Evolutionary conservation across 2,329 filamentous ascomycete genomes (phyloP).

Genomic region (Botrytis squamosa): DNA sequence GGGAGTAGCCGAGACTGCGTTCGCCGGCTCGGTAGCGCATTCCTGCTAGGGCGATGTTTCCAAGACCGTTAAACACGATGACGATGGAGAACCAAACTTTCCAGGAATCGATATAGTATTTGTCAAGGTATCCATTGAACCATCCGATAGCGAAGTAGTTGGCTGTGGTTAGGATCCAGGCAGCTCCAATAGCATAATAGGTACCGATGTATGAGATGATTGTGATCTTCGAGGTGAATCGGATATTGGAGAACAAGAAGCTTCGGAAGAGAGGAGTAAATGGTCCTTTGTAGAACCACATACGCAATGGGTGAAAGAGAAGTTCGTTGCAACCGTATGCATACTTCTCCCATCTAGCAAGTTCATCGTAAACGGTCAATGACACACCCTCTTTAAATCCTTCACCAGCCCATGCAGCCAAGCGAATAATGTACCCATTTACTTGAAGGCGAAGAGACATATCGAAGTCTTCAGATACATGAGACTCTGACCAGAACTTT

Average conservation of each 20-base stretch:
- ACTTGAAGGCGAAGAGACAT: conserved; percentile 77
- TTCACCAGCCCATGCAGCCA: conserved; percentile 71
- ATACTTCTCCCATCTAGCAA: conserved; percentile 84
- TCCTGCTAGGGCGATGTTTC: conserved; percentile 68
- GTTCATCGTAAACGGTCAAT: conserved; percentile 79
- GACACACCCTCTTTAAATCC: conserved; percentile 83
- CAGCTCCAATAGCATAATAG: conserved; percentile 75
- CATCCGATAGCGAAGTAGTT: conserved; percentile 78
- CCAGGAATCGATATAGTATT: conserved; percentile 78
- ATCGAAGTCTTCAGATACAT: conserved; percentile 79
- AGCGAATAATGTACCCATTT: conserved; percentile 68
- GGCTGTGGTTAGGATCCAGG: conserved; percentile 69
- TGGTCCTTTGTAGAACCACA: conserved; percentile 71
- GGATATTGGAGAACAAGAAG: conserved; percentile 72
- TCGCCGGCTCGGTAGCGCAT: conserved; percentile 73
- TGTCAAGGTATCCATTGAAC: conserved; percentile 74
- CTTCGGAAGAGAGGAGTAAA: conserved; percentile 76
- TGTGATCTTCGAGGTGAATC: conserved; percentile 72
- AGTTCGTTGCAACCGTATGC: conserved; percentile 82
- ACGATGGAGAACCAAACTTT: conserved; percentile 79
- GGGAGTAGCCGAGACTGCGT: conserved; percentile 54
- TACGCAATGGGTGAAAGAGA: conserved; percentile 73
- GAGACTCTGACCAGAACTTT: conserved; percentile 79
- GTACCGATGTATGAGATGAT: conserved; percentile 76
- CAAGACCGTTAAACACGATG: conserved; percentile 73